phyloP scores from a whole-genome alignment of 345 rosid species.

The Populus ilicifolia region DNA sequence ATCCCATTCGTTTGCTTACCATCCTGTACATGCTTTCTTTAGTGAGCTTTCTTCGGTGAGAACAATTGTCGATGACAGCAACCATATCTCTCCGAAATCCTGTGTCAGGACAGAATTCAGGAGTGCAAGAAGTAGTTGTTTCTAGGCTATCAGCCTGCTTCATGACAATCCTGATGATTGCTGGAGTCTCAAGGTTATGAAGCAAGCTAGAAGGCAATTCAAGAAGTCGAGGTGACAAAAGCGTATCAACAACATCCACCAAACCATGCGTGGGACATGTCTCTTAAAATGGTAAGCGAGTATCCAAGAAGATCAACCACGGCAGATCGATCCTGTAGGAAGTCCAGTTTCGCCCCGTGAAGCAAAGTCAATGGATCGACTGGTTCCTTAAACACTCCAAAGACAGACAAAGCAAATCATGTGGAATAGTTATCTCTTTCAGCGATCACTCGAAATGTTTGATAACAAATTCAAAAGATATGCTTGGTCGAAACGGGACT shows the following conservation, averaged over 20 bases:
- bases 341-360: constrained; percentile 43
- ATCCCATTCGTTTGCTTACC: constrained; percentile 53
- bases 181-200: constrained; percentile 61
- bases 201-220: constrained; percentile 47
- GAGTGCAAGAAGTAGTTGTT: constrained; percentile 9
- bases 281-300: constrained; percentile 53
- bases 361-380: constrained; percentile 27
- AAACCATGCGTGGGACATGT: constrained; percentile 29
- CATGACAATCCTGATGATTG: constrained; percentile 48
- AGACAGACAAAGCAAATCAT: constrained; percentile 29
- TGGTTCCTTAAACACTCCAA: constrained; percentile 44
- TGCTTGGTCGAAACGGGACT: constrained; percentile 46
- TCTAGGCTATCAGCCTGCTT: constrained; percentile 32
- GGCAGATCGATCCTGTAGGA: constrained; percentile 53
- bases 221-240: constrained; percentile 50
- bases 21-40: constrained; percentile 67
- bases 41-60: constrained; percentile 25
- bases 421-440: constrained; percentile 28
- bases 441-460: constrained; percentile 52
- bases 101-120: constrained; percentile 51
- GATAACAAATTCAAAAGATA: constrained; percentile 53
- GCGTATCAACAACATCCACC: constrained; percentile 33
- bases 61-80: constrained; percentile 60
- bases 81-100: constrained; percentile 79
- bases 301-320: constrained; percentile 55